Evolutionary conservation across 805 yeast species (phyloP).

Genomic region (Maudiozyma saulgeensis): DNA sequence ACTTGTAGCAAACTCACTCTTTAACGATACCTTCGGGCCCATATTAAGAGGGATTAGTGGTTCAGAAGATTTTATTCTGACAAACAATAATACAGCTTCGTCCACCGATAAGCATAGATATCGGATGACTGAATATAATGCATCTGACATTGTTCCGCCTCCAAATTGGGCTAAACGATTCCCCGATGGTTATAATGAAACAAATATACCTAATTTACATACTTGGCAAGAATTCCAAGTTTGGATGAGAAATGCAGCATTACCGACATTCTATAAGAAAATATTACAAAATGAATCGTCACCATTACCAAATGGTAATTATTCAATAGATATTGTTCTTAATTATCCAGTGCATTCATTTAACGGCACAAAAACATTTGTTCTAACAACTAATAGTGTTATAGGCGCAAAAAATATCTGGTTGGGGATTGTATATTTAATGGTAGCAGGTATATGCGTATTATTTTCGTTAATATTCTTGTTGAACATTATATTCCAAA

Average conservation of each 20-base stretch:
- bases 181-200: constrained; percentile 65
- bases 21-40: constrained; percentile 61
- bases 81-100: constrained; percentile 58
- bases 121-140: constrained; percentile 50
- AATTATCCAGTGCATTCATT: constrained; percentile 75
- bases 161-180: constrained; percentile 67
- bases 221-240: constrained; percentile 64
- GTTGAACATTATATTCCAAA: constrained; percentile 69
- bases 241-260: constrained; percentile 90
- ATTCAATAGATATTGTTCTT: constrained; percentile 54
- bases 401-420: constrained; percentile 83
- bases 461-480: constrained; percentile 67
- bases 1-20: constrained; percentile 66
- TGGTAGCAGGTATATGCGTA: constrained; percentile 72
- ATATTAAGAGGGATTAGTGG: constrained; percentile 33
- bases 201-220: constrained; percentile 59
- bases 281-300: constrained; percentile 61
- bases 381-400: constrained; percentile 70
- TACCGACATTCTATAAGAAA: constrained; percentile 79
- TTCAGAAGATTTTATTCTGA: constrained; percentile 31
- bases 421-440: constrained; percentile 74
- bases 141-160: constrained; percentile 63
- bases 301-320: constrained; percentile 53
- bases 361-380: constrained; percentile 79
- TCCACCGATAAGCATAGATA: constrained; percentile 52